A percentile compares a stretch with the other conserved stretches of the same genome.
phyloP scores from a whole-genome alignment of 106 monocot genomes.

The Hemerocallis citrina region DNA sequence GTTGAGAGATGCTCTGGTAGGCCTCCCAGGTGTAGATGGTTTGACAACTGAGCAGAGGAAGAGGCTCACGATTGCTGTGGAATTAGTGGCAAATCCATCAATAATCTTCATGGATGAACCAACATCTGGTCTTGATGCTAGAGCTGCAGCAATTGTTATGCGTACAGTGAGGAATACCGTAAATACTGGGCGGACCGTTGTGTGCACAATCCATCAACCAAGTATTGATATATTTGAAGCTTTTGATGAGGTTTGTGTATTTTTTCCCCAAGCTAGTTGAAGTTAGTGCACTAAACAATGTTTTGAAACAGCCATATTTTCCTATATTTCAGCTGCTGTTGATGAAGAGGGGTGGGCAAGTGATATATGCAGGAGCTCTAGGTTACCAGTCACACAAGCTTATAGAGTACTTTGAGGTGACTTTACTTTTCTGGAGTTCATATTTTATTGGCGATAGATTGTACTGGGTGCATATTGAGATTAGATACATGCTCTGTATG shows the following conservation, averaged over 20 bases:
- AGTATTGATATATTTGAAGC: conserved; percentile 95
- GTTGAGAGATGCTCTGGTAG: conserved; percentile 55
- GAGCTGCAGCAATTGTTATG: conserved; percentile 87
- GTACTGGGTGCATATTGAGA: background rate
- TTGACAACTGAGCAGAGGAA: conserved; percentile 79
- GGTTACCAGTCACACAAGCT: conserved; percentile 48
- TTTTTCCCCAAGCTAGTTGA: background rate
- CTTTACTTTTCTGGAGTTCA: background rate
- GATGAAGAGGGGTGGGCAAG: conserved; percentile 67
- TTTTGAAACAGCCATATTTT: background rate
- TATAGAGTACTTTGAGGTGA: conserved; percentile 79
- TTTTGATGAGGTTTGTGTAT: conserved; percentile 66
- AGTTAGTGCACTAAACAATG: background rate
- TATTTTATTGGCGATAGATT: background rate
- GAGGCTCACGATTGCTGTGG: conserved; percentile 79
- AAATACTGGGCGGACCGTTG: conserved; percentile 70
- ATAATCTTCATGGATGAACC: conserved; percentile 97
- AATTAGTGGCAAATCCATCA: conserved; percentile 80
- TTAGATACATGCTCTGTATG: background rate
- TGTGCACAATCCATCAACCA: conserved; percentile 92
- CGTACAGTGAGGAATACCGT: conserved; percentile 77
- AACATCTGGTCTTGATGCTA: conserved; percentile 83
- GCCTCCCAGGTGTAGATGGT: conserved; percentile 56
- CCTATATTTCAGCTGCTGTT: conserved; percentile 40
- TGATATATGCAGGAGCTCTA: conserved; percentile 67